Percentiles rank a stretch among this genome's conserved stretches.
Evolutionary conservation across 1,139 yeast species (phyloP).

Genomic region (Scheffersomyces quercinus): DNA sequence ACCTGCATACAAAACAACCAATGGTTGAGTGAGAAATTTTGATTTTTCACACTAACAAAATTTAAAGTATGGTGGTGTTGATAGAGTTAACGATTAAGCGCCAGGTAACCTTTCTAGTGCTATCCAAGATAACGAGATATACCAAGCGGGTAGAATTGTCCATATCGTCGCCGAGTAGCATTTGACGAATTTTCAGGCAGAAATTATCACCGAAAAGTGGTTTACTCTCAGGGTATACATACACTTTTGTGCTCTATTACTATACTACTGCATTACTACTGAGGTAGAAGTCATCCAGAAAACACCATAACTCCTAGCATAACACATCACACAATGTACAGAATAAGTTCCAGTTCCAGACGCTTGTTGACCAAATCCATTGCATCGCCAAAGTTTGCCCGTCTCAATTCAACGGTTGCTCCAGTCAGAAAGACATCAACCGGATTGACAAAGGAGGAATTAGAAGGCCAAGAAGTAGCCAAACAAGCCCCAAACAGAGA

Average conservation of each 20-base stretch:
- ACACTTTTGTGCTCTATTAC: too few relatives aligned
- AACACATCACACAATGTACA: conserved; percentile 10
- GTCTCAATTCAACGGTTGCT: conserved; percentile 16
- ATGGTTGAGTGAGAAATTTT: conserved; percentile 9
- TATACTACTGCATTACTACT: too few relatives aligned
- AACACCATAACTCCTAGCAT: background rate
- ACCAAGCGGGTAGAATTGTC: too few relatives aligned
- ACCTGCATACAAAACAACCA: conserved; percentile 7
- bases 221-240: too few relatives aligned
- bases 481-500: conserved; percentile 77
- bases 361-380: conserved; percentile 7
- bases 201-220: too few relatives aligned
- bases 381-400: conserved; percentile 4
- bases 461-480: conserved; percentile 34
- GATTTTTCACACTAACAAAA: conserved; percentile 1
- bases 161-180: too few relatives aligned
- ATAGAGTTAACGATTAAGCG: too few relatives aligned
- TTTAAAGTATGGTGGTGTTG: too few relatives aligned
- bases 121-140: too few relatives aligned
- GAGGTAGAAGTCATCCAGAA: background rate
- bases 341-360: conserved; percentile 7
- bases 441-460: conserved; percentile 41
- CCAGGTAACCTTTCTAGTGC: too few relatives aligned
- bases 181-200: too few relatives aligned
- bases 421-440: conserved; percentile 22